Evolutionary conservation across 768 basidiomycete species (phyloP).

Genomic region (Termitomyces sp.): DNA sequence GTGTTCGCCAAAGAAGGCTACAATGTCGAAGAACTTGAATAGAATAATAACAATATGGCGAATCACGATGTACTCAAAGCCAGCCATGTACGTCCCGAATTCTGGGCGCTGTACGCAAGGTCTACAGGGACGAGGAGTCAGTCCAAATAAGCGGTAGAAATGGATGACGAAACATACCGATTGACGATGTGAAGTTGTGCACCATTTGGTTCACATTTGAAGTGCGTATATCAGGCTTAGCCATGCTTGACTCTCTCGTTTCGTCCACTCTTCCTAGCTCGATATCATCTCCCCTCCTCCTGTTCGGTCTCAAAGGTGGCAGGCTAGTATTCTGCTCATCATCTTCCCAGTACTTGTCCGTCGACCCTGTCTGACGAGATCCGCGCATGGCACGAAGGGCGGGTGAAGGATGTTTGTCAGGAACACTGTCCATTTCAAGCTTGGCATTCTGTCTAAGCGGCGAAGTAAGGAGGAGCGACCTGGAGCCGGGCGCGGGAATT

Average conservation of each 20-base stretch:
- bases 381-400: not conserved
- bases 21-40: not conserved
- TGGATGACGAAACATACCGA: slow-evolving; percentile 39
- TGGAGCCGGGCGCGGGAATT: slow-evolving; percentile 10
- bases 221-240: slow-evolving; percentile 28
- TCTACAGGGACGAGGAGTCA: slow-evolving; percentile 13
- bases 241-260: slow-evolving; percentile 39
- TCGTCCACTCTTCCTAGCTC: slow-evolving; percentile 29
- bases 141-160: not conserved
- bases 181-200: slow-evolving; percentile 64
- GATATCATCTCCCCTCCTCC: slow-evolving; percentile 33
- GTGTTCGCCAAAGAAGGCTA: not conserved
- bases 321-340: slow-evolving; percentile 27
- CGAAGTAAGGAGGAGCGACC: slow-evolving; percentile 30
- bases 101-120: slow-evolving; percentile 19
- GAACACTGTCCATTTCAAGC: slow-evolving; percentile 12
- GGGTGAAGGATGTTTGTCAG: slow-evolving; percentile 5
- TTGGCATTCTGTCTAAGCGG: slow-evolving; percentile 26
- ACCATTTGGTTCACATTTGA: slow-evolving; percentile 49
- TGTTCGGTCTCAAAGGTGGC: slow-evolving; percentile 36
- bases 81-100: slow-evolving; percentile 21
- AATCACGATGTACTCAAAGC: slow-evolving; percentile 27
- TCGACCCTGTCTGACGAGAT: slow-evolving; percentile 14
- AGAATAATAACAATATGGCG: not conserved
- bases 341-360: slow-evolving; percentile 19